Conservation (phyloP, 1,284 basidiomycete species). For the Clitocybe nebularis region DNA sequence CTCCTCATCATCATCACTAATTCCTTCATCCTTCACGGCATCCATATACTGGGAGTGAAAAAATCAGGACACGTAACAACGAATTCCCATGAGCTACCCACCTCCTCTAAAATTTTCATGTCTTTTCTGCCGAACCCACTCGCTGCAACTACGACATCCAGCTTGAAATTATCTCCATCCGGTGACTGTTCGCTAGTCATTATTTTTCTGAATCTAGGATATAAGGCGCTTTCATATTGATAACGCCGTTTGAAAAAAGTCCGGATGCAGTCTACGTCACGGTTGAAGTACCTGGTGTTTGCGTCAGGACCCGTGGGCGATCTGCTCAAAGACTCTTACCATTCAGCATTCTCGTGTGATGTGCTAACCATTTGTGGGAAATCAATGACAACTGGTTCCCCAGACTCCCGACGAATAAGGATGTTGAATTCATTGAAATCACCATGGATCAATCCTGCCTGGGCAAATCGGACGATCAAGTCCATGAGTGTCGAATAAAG, state of each 20-base stretch:
- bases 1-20: constrained; percentile 27
- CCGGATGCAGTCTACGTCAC: constrained; percentile 95
- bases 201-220: constrained; percentile 77
- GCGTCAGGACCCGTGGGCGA: constrained; percentile 12
- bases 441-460: constrained; percentile 93
- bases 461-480: constrained; percentile 91
- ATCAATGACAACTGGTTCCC: constrained; percentile 93
- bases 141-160: constrained; percentile 89
- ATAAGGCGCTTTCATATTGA: constrained; percentile 87
- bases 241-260: constrained; percentile 92
- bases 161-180: constrained; percentile 54
- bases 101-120: constrained; percentile 80
- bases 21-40: constrained; percentile 45
- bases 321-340: constrained; percentile 47
- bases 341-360: constrained; percentile 95
- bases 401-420: constrained; percentile 77
- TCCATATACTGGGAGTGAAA: constrained; percentile 58
- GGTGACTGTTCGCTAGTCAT: constrained; percentile 45
- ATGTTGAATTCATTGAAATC: constrained; percentile 99
- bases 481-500: constrained; percentile 95
- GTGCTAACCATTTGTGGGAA: constrained; percentile 99
- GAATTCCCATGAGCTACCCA: constrained; percentile 30
- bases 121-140: constrained; percentile 88
- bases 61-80: not conserved
- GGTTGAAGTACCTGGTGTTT: constrained; percentile 86